Base-by-base conservation (phyloP, 345 rosid species). In the Raphanus sativus region DNA sequence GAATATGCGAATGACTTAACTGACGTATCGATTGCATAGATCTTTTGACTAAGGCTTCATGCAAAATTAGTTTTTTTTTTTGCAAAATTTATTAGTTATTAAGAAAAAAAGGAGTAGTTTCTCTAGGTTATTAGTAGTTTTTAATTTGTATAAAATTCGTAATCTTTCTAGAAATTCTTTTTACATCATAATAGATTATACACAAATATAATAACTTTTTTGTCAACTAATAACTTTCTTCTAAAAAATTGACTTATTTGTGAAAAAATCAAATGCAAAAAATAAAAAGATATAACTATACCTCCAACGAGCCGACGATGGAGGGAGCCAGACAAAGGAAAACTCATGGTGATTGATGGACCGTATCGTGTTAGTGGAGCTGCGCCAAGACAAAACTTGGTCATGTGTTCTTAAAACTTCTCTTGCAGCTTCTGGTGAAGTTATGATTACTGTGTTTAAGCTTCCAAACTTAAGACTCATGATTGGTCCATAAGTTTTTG, bases 401-500 rank as follows among this genome's bases (percentile, higher is more conserved):
- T 86, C 88, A 15, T 86, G 68, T 32, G 80, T 81, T 33, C 60
- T 69, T 8, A 80, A 11, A 56, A 80, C 76, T 28, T 75, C 83
- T 75, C 70, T 56, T 29, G 80, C 80, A 69, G 70, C 74, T 61
- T 74, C 64, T 5, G 82, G 82, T 50, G 82, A 79, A 54, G 67
- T 17, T 8, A 74, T 8, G 11, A 80, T 66, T 25, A 69, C 79
- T 4, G 70, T 26, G 13, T 56, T 29, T 17, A 69, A 69, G 17
- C 67, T 26, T 54, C 82, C 82, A 40, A 80, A 34, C 34, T 81
- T 81, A 30, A 86, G 81, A 67, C 73, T 75, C 81, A 84, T 86
- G 36, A 86, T 48, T 12, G 84, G 89, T 62, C 88, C 91, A 62
- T 76, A 68, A 2, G 65, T 76, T 67, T 80, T 72, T 26, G 89